phyloP scores from a whole-genome alignment of 2,329 filamentous ascomycete genomes.

The Fusarium cyanostomum region DNA sequence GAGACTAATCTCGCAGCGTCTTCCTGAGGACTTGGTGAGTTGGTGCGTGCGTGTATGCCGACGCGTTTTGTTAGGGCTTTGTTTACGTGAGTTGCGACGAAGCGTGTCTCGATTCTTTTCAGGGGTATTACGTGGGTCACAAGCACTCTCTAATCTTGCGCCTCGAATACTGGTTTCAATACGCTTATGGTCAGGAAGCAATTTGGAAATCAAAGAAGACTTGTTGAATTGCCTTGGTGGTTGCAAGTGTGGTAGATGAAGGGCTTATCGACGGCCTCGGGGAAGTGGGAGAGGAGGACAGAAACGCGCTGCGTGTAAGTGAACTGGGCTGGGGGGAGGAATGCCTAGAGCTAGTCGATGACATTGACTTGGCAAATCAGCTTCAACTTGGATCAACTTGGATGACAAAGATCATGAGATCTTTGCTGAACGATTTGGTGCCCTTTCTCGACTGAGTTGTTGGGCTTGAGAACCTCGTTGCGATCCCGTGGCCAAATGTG shows the following conservation, averaged over 20 bases:
- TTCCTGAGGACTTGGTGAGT: not conserved
- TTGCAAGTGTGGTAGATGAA: not conserved
- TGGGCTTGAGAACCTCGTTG: conserved; percentile 13
- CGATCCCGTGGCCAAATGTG: conserved; percentile 34
- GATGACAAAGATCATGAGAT: not conserved
- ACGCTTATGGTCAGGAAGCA: not conserved
- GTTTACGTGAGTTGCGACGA: conserved; percentile 36
- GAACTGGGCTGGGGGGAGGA: not conserved
- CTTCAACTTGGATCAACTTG: not conserved
- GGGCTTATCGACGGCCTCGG: not conserved
- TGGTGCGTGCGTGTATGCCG: conserved; percentile 9
- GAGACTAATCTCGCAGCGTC: not conserved
- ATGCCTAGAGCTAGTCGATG: not conserved
- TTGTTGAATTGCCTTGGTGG: not conserved
- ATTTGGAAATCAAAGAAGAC: not conserved
- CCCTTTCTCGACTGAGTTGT: conserved; percentile 16
- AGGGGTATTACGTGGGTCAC: conserved; percentile 38
- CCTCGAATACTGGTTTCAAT: not conserved
- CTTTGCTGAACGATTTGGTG: not conserved
- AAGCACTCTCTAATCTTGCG: conserved; percentile 1
- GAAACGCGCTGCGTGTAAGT: conserved; percentile 22
- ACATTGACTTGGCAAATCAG: not conserved
- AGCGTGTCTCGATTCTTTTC: conserved; percentile 35
- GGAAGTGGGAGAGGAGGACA: not conserved
- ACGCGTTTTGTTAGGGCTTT: conserved; percentile 40